Evolutionary conservation across 495 filamentous ascomycete species (phyloP).

Genomic region (Annulohypoxylon nitens): DNA sequence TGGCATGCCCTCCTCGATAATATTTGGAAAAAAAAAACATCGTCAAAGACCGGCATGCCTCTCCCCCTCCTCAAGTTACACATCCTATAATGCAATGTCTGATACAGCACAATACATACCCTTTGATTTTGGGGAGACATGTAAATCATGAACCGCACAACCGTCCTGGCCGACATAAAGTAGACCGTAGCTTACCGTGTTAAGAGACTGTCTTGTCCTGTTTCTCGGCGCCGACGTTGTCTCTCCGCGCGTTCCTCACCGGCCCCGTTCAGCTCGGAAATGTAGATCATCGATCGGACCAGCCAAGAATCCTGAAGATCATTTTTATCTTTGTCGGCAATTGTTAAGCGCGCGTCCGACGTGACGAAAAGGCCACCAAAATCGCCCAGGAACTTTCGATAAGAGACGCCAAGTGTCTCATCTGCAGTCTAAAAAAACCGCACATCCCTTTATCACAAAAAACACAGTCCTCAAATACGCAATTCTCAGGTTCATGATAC

Average conservation of each 20-base stretch:
- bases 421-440: slow-evolving; percentile 12
- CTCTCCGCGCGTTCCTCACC: slow-evolving; percentile 11
- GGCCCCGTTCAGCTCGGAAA: slow-evolving; percentile 27
- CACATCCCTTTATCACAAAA: not conserved
- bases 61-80: slow-evolving; percentile 14
- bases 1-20: slow-evolving; percentile 25
- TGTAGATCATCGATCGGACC: slow-evolving; percentile 21
- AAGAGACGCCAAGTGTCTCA: slow-evolving; percentile 17
- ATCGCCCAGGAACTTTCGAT: not conserved
- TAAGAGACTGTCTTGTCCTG: slow-evolving; percentile 9
- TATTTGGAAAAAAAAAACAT: not conserved
- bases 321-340: slow-evolving; percentile 17
- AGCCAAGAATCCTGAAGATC: slow-evolving; percentile 22
- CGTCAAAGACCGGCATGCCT: slow-evolving; percentile 12
- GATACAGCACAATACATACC: slow-evolving; percentile 13
- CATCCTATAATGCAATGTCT: not conserved
- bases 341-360: slow-evolving; percentile 18
- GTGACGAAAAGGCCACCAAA: not conserved
- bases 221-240: slow-evolving; percentile 23
- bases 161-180: slow-evolving; percentile 15
- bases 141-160: not conserved
- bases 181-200: slow-evolving; percentile 29
- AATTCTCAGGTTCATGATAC: not conserved
- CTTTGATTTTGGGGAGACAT: slow-evolving; percentile 1
- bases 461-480: slow-evolving; percentile 9